Evolutionary conservation across 306 rosid genomes (phyloP).

Genomic region (Cicer pinnatifidum): DNA sequence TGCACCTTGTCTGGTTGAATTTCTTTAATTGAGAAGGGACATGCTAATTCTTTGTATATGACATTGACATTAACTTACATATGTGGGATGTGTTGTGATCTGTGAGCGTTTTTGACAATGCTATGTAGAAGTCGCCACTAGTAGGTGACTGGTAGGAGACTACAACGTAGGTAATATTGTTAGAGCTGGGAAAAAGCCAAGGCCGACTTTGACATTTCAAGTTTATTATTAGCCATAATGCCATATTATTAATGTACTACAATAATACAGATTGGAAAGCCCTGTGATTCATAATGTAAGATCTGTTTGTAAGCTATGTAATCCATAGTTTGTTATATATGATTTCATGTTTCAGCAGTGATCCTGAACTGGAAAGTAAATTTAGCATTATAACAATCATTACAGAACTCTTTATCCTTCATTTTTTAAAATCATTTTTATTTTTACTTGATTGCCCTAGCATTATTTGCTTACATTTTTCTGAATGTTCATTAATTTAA

Average conservation of each 20-base stretch:
- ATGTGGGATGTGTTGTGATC: conserved; percentile 1
- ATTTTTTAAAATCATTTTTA: background rate
- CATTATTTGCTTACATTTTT: conserved; percentile 10
- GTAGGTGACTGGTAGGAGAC: background rate
- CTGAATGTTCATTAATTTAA: conserved; percentile 6
- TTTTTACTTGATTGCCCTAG: background rate
- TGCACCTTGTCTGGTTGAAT: conserved; percentile 15
- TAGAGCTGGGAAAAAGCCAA: background rate
- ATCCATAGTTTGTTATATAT: conserved; percentile 10
- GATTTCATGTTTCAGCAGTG: conserved; percentile 10
- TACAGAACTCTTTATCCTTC: background rate
- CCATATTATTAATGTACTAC: background rate
- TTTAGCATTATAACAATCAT: conserved; percentile 12
- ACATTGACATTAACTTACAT: background rate
- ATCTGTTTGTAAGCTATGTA: conserved; percentile 22
- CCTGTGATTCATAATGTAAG: background rate
- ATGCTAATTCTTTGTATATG: background rate
- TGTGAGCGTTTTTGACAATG: background rate
- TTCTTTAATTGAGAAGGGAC: conserved; percentile 8
- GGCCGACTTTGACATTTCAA: conserved; percentile 10
- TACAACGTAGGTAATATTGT: conserved; percentile 1
- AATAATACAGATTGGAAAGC: conserved; percentile 6
- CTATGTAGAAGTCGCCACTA: conserved; percentile 3
- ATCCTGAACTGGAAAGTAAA: conserved; percentile 4
- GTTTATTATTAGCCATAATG: background rate